Evolutionary conservation across 192 early-diverging fungal species (phyloP), one percentile per base, ranked within the genome.

Genomic region (Gigaspora rosea): DNA sequence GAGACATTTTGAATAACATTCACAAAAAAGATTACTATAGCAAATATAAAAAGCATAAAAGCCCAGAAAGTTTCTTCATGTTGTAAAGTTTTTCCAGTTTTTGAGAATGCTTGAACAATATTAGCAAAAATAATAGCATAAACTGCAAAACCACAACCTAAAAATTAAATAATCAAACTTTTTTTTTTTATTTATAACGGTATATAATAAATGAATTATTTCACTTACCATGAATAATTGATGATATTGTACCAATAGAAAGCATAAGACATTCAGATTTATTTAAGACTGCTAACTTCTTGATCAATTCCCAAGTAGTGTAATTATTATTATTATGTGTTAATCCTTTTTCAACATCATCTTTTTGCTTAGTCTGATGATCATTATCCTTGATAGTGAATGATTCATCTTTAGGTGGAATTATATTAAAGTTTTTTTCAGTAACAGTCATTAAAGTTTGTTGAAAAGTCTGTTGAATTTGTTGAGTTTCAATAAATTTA

Each of bases 61-160:
- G 86, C 78, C 80, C 82, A 90, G 61, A 82, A 81, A 64, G 79
- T 84, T 56, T 83, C 77, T n/a, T 80, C 82, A 1, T 64, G 47
- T 9, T 36, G 52, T 27, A 80, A 73, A n/a, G 75, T 54, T 48
- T 58, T 51, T 9, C 51, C 20, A 27, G 76, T 33, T n/a, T 71
- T 49, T 7, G 77, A 49, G 8, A 82, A 65, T 16, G 76, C 57
- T 22, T 71, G 50, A 18, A 82, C 47, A 69, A 82, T 82, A 61
- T 82, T 75, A 15, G 89, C 81, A 76, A 91, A 91, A 59, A 91
- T 79, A 32, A 95, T 82, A 20, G 93, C 88, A 80, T 95, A 97
- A 35, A 90, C 80, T 18, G 95, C 94, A 75, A 90, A 89, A 11
- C 90, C 13, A n/a, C 27, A 8, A 27, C 27, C 27, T 27, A 27